A percentile compares a stretch with the other conserved stretches of the same genome.
Conservation (phyloP, 768 basidiomycete species). For the Xerocomellus chrysenteron region DNA sequence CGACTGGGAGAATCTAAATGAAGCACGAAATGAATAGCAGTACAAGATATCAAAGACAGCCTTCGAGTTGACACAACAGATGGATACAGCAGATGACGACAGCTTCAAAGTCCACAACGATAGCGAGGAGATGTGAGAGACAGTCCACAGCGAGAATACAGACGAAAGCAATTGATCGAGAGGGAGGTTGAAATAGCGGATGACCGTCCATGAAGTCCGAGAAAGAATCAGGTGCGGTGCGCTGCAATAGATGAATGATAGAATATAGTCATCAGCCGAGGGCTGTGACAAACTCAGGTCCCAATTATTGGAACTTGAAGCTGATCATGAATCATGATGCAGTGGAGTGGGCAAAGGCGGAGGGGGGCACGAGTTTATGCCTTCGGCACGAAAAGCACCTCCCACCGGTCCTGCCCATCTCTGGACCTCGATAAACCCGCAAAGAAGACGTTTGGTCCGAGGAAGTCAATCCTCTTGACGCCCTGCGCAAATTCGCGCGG, state of each 20-base stretch:
- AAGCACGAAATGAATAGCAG: background rate
- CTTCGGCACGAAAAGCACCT: conserved; percentile 23
- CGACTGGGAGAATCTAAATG: background rate
- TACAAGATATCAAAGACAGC: background rate
- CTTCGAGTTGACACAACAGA: background rate
- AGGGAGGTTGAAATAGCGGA: background rate
- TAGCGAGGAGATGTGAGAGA: conserved; percentile 2
- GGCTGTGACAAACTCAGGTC: conserved; percentile 3
- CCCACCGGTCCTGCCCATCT: conserved; percentile 30
- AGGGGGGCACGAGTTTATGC: conserved; percentile 8
- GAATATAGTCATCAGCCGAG: conserved; percentile 4
- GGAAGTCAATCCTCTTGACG: conserved; percentile 40
- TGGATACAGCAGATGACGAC: conserved; percentile 15
- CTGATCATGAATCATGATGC: conserved; percentile 12
- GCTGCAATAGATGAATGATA: conserved; percentile 20
- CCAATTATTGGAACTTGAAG: conserved; percentile 13
- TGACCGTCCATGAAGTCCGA: conserved; percentile 18
- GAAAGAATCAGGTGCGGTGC: background rate
- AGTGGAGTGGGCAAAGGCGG: background rate
- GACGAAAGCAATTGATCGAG: background rate
- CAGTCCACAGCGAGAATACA: conserved; percentile 14
- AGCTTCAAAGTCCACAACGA: conserved; percentile 9
- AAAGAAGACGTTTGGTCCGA: conserved; percentile 32
- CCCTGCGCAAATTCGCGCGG: conserved; percentile 39
- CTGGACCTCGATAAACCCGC: conserved; percentile 29